Percentiles rank a stretch among this genome's conserved stretches.
Evolutionary conservation across 106 monocot genomes (phyloP).

Genomic region (Dioscorea alata): DNA sequence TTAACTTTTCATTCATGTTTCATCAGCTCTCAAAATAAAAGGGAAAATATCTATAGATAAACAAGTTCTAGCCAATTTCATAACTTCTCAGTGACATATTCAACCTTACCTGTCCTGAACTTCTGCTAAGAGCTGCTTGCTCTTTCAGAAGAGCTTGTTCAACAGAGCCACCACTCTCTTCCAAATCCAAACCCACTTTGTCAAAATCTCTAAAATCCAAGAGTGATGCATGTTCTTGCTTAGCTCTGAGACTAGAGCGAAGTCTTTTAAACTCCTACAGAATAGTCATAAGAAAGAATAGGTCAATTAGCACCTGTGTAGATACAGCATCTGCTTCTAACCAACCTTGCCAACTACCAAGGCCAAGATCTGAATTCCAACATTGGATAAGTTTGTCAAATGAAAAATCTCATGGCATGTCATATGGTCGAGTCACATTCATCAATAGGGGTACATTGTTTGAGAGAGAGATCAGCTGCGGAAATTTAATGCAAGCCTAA

Average conservation of each 20-base stretch:
- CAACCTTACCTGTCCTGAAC: conserved; percentile 53
- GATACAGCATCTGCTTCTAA: not conserved
- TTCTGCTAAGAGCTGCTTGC: conserved; percentile 64
- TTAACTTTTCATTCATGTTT: too few species aligned
- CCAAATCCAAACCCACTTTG: conserved; percentile 57
- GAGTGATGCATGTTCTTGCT: conserved; percentile 80
- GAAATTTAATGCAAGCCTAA: too few species aligned
- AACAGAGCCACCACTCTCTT: conserved; percentile 48
- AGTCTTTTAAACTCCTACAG: conserved; percentile 82
- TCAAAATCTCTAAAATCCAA: conserved; percentile 94
- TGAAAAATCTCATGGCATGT: too few species aligned
- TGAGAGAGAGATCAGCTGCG: not conserved
- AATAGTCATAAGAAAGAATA: not conserved
- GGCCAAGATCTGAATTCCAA: too few species aligned
- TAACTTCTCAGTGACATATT: too few species aligned
- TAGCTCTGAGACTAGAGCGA: conserved; percentile 64
- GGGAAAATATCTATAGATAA: too few species aligned
- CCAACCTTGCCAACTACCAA: not conserved
- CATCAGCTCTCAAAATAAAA: too few species aligned
- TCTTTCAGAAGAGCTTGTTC: conserved; percentile 78
- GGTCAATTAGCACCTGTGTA: not conserved
- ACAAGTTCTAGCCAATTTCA: too few species aligned
- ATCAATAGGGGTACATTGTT: not conserved
- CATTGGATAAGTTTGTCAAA: too few species aligned
- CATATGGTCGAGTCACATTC: not conserved